Evolutionary conservation across 2,329 filamentous ascomycete genomes (phyloP).

Genomic region (Fusarium nodosum): DNA sequence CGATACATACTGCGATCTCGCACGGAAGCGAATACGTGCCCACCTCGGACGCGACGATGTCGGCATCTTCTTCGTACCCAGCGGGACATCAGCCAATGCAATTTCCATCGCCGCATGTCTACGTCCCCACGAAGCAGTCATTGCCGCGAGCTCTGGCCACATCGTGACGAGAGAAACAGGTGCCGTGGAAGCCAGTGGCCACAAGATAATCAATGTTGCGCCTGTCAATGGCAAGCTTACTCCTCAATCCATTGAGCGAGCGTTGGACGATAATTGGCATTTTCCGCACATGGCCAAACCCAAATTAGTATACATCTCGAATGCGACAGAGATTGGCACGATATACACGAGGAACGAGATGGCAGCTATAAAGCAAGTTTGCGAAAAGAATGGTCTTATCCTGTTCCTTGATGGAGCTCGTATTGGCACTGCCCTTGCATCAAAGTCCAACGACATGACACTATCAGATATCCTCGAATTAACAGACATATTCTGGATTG

Average conservation of each 20-base stretch:
- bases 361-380: conserved; percentile 58
- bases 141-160: conserved; percentile 64
- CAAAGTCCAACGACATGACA: conserved; percentile 59
- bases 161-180: conserved; percentile 65
- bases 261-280: conserved; percentile 63
- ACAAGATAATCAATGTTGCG: conserved; percentile 65
- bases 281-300: conserved; percentile 67
- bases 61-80: conserved; percentile 65
- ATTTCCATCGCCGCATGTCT: conserved; percentile 66
- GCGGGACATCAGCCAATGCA: conserved; percentile 65
- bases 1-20: conserved; percentile 60
- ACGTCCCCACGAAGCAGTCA: conserved; percentile 64
- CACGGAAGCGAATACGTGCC: conserved; percentile 57
- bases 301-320: conserved; percentile 65
- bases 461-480: conserved; percentile 61
- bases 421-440: conserved; percentile 60
- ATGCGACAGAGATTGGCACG: conserved; percentile 65
- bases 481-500: conserved; percentile 68
- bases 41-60: conserved; percentile 57
- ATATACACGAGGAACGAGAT: conserved; percentile 62
- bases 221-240: conserved; percentile 64
- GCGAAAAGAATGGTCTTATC: conserved; percentile 58
- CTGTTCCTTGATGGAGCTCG: conserved; percentile 65
- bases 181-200: conserved; percentile 64
- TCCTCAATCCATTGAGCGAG: conserved; percentile 57